A percentile compares a stretch with the other conserved stretches of the same genome.
Conservation (phyloP, 345 rosid genomes). For the Pelargonium nanum region DNA sequence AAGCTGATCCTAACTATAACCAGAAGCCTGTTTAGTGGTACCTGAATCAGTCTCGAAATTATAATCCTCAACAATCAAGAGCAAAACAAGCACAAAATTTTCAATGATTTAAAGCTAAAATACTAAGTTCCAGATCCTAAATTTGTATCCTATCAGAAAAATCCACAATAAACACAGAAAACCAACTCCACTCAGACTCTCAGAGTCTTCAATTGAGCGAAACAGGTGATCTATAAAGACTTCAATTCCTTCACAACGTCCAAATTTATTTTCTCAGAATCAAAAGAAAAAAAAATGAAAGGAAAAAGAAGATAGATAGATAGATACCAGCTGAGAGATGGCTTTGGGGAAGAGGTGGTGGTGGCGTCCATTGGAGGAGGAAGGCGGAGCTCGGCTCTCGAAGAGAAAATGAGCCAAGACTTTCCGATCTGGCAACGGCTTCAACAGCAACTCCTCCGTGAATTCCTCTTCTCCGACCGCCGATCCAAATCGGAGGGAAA, state of each 20-base stretch:
- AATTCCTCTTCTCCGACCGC: conserved; percentile 43
- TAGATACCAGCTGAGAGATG: conserved; percentile 92
- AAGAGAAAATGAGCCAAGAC: conserved; percentile 83
- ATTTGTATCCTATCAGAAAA: not conserved
- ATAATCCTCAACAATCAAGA: not conserved
- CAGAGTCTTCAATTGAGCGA: not conserved
- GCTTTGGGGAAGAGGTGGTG: conserved; percentile 97
- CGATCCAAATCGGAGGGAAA: conserved; percentile 28
- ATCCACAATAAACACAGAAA: not conserved
- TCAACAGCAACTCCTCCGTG: conserved; percentile 58
- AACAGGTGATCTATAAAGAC: not conserved
- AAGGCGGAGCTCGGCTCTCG: conserved; percentile 49
- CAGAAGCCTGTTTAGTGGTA: not conserved
- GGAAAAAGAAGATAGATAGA: not conserved
- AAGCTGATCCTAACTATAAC: no score
- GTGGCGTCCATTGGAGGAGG: conserved; percentile 63
- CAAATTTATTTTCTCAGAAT: not conserved
- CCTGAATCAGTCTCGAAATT: not conserved
- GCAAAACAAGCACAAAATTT: not conserved
- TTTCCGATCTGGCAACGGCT: conserved; percentile 79
- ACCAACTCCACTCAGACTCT: no score
- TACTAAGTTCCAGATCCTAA: not conserved
- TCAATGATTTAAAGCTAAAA: not conserved
- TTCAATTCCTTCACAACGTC: not conserved
- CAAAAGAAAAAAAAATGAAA: not conserved